Conservation (phyloP, 768 basidiomycete genomes). For the Daedaleopsis nitida region DNA sequence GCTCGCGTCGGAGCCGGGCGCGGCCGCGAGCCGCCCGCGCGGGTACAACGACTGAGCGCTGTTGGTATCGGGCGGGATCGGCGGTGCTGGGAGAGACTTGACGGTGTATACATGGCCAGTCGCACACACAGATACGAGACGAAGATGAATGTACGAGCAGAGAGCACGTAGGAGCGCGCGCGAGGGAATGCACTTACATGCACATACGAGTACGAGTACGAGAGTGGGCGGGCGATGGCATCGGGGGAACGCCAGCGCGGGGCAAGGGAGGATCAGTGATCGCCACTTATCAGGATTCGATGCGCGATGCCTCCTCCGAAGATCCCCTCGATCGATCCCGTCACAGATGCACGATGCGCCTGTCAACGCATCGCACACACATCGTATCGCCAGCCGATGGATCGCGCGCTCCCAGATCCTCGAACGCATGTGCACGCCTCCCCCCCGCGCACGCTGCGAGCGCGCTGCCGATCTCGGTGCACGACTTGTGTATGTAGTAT, state of each 20-base stretch:
- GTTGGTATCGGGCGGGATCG: no score
- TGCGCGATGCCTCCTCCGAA: not conserved
- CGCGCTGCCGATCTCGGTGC: no score
- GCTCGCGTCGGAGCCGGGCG: constrained; percentile 17
- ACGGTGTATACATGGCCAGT: no score
- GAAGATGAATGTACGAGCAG: not conserved
- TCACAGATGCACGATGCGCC: constrained; percentile 18
- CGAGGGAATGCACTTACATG: not conserved
- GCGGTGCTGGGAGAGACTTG: not conserved
- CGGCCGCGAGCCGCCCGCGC: constrained; percentile 35
- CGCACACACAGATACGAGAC: not conserved
- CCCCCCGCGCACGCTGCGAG: no score
- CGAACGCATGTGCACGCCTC: not conserved
- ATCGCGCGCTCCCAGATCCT: not conserved
- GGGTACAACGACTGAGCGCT: constrained; percentile 62
- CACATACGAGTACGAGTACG: no score
- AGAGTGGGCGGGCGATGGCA: not conserved
- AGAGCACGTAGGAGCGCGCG: not conserved
- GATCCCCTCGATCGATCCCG: constrained; percentile 16
- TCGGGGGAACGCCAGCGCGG: not conserved
- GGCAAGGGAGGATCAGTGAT: not conserved
- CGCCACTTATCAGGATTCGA: not conserved
- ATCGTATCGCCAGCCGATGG: not conserved
- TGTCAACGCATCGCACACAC: not conserved
- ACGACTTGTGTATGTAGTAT: no score